These are phyloP conservation scores for Cercospora canescens DNA, from an alignment of 2,329 filamentous ascomycete genomes.

Conservation along the genomic window DNA sequence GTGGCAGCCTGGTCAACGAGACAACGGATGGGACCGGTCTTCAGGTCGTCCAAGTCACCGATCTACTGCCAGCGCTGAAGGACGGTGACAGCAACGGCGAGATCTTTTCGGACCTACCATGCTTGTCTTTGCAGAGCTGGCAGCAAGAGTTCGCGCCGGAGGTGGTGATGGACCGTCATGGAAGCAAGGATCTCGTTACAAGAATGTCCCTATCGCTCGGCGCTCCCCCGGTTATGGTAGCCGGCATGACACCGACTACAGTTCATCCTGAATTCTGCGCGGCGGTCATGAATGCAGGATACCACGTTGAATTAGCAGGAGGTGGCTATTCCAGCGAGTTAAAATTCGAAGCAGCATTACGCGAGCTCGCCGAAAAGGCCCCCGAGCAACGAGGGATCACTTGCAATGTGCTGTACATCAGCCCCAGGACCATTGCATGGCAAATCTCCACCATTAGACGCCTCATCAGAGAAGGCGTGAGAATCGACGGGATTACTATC, in stretches of 20 bases:
- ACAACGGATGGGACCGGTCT: neutral
- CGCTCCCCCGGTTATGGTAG: neutral
- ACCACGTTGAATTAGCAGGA: neutral
- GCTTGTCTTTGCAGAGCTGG: neutral
- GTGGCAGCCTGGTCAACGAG: neutral
- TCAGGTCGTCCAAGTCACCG: neutral
- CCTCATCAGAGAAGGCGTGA: neutral
- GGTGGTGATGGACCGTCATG: neutral
- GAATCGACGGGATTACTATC: neutral
- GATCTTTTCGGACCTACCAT: neutral
- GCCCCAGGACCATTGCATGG: neutral
- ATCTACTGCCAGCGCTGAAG: neutral
- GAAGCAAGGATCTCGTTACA: neutral
- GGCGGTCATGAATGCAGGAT: neutral
- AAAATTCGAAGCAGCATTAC: neutral
- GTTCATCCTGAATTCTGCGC: neutral
- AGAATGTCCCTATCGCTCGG: neutral
- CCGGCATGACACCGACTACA: neutral
- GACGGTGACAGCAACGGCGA: neutral
- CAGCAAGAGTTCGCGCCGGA: neutral
- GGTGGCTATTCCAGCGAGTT: neutral
- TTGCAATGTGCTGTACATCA: neutral
- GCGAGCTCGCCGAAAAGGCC: neutral
- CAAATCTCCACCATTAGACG: neutral
- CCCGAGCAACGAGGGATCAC: neutral